Evolutionary conservation across 306 rosid genomes (phyloP).

Genomic region (Sindora glabra): DNA sequence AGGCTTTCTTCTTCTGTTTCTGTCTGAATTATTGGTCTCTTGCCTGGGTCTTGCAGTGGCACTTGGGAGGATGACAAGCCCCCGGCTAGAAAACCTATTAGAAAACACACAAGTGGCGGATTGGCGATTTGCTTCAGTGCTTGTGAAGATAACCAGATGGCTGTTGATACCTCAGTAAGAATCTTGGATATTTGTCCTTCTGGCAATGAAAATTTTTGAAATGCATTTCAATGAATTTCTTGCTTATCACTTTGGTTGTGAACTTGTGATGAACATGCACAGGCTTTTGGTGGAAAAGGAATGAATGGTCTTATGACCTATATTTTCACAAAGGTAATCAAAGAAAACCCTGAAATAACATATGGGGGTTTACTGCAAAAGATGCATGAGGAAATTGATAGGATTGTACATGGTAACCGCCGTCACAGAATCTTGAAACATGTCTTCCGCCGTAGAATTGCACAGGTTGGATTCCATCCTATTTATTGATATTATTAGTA

Average conservation of each 20-base stretch:
- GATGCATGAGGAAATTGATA: constrained; percentile 19
- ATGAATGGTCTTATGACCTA: constrained; percentile 76
- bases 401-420: constrained; percentile 22
- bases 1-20: constrained; percentile 20
- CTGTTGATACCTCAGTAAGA: constrained; percentile 64
- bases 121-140: constrained; percentile 62
- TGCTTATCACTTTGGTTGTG: constrained; percentile 1
- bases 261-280: neutral
- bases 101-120: constrained; percentile 49
- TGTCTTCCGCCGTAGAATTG: constrained; percentile 27
- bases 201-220: neutral
- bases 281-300: constrained; percentile 44
- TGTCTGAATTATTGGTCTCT: neutral
- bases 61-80: constrained; percentile 51
- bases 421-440: constrained; percentile 16
- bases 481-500: neutral
- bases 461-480: constrained; percentile 35
- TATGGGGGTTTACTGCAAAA: constrained; percentile 29
- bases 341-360: constrained; percentile 18
- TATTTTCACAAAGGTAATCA: constrained; percentile 28
- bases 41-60: constrained; percentile 2
- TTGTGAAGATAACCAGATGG: constrained; percentile 55
- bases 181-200: neutral
- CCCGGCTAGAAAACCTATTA: neutral
- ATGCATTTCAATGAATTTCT: neutral